These are phyloP conservation scores for Cladosporium sp. DNA, from an alignment of 2,329 filamentous ascomycete genomes.

Conservation along the genomic window DNA sequence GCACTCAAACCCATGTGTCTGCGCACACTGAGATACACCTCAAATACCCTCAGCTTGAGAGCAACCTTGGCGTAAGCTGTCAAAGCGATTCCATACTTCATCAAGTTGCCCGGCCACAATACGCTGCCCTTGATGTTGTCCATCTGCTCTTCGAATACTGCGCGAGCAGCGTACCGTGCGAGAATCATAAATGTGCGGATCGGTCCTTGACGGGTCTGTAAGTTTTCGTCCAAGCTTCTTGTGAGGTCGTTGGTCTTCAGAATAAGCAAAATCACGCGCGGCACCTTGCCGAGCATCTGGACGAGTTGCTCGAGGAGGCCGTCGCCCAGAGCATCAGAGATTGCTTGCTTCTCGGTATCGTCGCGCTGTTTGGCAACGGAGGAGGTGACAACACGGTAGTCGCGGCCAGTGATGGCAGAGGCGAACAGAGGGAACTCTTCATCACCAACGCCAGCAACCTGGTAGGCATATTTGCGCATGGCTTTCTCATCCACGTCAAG, in stretches of 20 bases:
- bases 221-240: conserved; percentile 84
- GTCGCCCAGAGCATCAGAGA: conserved; percentile 77
- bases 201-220: conserved; percentile 66
- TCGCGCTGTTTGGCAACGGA: conserved; percentile 58
- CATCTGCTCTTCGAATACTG: conserved; percentile 58
- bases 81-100: conserved; percentile 51
- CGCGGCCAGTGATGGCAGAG: conserved; percentile 89
- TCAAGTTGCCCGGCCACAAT: conserved; percentile 49
- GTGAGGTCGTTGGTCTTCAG: conserved; percentile 98
- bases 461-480: conserved; percentile 85
- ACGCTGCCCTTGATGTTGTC: conserved; percentile 50
- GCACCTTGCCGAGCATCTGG: conserved; percentile 80
- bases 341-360: conserved; percentile 75
- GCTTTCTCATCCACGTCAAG: conserved; percentile 78
- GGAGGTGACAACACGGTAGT: conserved; percentile 70
- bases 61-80: conserved; percentile 52
- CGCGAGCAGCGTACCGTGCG: conserved; percentile 58
- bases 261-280: conserved; percentile 87
- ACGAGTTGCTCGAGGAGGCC: conserved; percentile 86
- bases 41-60: conserved; percentile 55
- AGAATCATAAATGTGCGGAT: conserved; percentile 61
- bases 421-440: conserved; percentile 93
- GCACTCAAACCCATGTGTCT: conserved; percentile 40
- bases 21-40: conserved; percentile 51
- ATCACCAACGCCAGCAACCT: conserved; percentile 84